These are phyloP conservation scores for Tricholoma furcatifolium DNA, from an alignment of 768 basidiomycete genomes.

Conservation along the genomic window DNA sequence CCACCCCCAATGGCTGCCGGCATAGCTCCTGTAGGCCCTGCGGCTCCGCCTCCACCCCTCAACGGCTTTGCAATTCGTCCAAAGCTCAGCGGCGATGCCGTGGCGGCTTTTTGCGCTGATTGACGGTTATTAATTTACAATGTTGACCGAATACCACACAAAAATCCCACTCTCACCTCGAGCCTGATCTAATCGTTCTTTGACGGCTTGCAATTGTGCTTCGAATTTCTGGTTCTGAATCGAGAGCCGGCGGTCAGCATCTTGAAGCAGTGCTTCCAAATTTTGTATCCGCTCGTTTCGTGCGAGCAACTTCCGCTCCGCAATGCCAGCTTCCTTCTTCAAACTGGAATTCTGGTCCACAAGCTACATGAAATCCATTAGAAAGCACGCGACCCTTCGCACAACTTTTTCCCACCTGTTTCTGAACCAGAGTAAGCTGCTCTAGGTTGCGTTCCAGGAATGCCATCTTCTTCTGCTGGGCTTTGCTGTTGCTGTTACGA, in stretches of 20 bases:
- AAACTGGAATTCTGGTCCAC: conserved; percentile 97
- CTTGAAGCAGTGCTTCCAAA: conserved; percentile 88
- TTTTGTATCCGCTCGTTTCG: conserved; percentile 98
- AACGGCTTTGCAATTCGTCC: conserved; percentile 97
- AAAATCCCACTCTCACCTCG: conserved; percentile 57
- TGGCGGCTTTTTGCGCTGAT: conserved; percentile 75
- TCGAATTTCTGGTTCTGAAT: conserved; percentile 96
- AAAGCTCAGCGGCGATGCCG: conserved; percentile 74
- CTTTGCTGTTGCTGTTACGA: conserved; percentile 96
- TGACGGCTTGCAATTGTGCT: conserved; percentile 86
- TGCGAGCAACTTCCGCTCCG: conserved; percentile 93
- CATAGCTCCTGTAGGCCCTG: conserved; percentile 36
- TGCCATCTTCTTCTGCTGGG: conserved; percentile 99
- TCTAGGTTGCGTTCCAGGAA: conserved; percentile 97
- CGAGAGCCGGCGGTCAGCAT: conserved; percentile 90
- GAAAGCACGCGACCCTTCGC: not conserved
- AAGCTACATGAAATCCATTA: conserved; percentile 52
- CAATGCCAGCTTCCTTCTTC: conserved; percentile 97
- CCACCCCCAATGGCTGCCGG: conserved; percentile 41
- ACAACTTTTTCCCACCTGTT: conserved; percentile 60
- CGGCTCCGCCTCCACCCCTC: conserved; percentile 84
- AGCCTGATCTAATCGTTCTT: conserved; percentile 89
- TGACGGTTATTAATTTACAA: conserved; percentile 12
- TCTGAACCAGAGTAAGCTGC: conserved; percentile 93
- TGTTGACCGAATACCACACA: conserved; percentile 8